phyloP scores from a whole-genome alignment of 2,329 filamentous ascomycete genomes.

The Botrytis fragariae region DNA sequence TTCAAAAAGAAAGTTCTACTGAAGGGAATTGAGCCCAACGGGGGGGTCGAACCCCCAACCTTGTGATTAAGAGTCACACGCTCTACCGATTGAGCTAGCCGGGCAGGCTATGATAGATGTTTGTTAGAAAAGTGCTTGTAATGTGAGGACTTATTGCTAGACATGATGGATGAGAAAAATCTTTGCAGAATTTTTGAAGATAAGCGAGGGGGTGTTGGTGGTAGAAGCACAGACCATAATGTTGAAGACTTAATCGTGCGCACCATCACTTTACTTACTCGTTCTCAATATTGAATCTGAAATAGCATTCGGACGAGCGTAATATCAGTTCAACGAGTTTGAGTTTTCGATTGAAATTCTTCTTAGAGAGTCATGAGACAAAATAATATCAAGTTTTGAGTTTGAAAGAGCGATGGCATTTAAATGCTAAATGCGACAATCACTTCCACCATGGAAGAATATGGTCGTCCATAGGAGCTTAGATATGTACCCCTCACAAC shows the following conservation, averaged over 20 bases:
- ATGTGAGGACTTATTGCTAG: neutral
- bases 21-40: constrained; percentile 15
- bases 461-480: neutral
- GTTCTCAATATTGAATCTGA: neutral
- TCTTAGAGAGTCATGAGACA: neutral
- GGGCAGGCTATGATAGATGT: constrained; percentile 23
- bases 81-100: constrained; percentile 39
- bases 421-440: neutral
- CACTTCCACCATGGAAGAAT: neutral
- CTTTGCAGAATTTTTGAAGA: constrained; percentile 1
- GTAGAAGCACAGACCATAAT: neutral
- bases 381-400: no score
- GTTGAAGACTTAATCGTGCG: neutral
- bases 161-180: neutral
- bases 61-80: constrained; percentile 35
- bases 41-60: constrained; percentile 19
- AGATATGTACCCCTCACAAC: neutral
- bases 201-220: neutral
- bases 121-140: rapidly evolving
- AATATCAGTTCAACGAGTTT: neutral
- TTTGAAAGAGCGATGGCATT: neutral
- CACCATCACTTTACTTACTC: neutral
- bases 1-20: neutral
- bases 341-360: no score
- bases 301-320: neutral